Percentiles rank a stretch among this genome's conserved stretches.
Conservation (phyloP, 2,329 filamentous ascomycete species). For the Beauveria varroae region DNA sequence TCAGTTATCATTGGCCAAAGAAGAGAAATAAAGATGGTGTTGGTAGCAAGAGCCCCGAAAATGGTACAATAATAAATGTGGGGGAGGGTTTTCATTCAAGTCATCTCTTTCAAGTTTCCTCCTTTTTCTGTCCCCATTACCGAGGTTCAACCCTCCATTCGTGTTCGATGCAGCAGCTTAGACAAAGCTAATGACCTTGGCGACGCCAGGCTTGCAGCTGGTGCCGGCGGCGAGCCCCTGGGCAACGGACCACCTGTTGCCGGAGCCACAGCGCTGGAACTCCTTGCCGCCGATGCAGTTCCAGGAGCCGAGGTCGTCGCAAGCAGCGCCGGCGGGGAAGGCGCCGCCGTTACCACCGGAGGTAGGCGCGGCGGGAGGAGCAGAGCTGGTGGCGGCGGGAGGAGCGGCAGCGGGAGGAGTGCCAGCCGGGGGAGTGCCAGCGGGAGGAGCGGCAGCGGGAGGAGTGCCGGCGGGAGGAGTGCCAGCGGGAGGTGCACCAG, state of each 20-base stretch:
- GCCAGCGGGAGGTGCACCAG: conserved; percentile 15
- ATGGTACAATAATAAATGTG: background rate
- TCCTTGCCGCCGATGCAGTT: conserved; percentile 47
- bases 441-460: background rate
- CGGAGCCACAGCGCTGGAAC: conserved; percentile 57
- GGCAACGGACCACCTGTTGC: conserved; percentile 40
- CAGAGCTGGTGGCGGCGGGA: conserved; percentile 17
- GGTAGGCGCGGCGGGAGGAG: conserved; percentile 7
- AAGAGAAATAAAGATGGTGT: background rate
- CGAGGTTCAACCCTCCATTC: background rate
- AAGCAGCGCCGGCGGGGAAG: conserved; percentile 33
- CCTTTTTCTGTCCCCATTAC: background rate
- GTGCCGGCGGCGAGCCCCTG: conserved; percentile 47
- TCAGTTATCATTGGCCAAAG: background rate
- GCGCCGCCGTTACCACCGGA: conserved; percentile 14
- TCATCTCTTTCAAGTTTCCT: background rate
- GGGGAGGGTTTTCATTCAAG: background rate
- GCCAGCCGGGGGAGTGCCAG: conserved; percentile 18
- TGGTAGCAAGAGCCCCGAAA: background rate
- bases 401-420: no score
- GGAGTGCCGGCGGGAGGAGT: conserved; percentile 14
- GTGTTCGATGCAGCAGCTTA: background rate
- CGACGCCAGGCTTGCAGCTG: conserved; percentile 32
- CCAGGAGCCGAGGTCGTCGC: conserved; percentile 48
- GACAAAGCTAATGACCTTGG: conserved; percentile 18